Conservation (phyloP, 208 protist species). For the Trypanosoma platydactyli region DNA sequence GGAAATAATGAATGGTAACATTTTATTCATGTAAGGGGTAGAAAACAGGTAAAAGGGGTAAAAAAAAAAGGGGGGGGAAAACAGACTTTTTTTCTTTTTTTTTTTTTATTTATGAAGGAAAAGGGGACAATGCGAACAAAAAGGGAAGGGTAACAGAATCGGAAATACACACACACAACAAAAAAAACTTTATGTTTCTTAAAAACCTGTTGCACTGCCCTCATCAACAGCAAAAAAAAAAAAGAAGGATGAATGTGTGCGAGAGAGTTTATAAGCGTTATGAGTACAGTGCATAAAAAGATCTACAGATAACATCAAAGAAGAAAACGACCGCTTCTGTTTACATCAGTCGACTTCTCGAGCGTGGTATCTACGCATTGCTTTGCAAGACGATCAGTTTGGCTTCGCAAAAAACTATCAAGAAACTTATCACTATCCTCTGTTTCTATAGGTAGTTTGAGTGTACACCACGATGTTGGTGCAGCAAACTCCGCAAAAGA, state of each 20-base stretch:
- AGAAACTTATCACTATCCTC: slow-evolving; percentile 1
- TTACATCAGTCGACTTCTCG: neutral
- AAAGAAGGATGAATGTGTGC: no score
- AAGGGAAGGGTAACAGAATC: slow-evolving; percentile 4
- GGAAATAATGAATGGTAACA: slow-evolving; percentile 12
- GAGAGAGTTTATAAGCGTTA: no score
- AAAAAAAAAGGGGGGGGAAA: neutral
- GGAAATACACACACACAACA: slow-evolving; percentile 1
- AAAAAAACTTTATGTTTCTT: no score
- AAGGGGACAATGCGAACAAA: neutral
- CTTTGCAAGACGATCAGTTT: slow-evolving; percentile 11
- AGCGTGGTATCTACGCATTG: slow-evolving; percentile 13
- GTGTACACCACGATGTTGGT: slow-evolving; percentile 14
- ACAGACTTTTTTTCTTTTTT: slow-evolving; percentile 1
- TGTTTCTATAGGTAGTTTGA: slow-evolving; percentile 16
- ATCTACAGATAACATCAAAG: neutral
- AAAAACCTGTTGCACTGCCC: no score
- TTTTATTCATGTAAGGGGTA: neutral
- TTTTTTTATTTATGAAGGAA: no score
- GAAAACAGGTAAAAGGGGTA: neutral
- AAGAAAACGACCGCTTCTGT: neutral
- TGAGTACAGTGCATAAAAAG: neutral
- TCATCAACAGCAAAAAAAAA: no score
- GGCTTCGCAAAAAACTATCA: slow-evolving; percentile 21
- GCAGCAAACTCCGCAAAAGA: neutral